Evolutionary conservation across 257 asterid genomes (phyloP), one percentile per base, ranked within the genome.

Genomic region (Ajuga chamaepitys): DNA sequence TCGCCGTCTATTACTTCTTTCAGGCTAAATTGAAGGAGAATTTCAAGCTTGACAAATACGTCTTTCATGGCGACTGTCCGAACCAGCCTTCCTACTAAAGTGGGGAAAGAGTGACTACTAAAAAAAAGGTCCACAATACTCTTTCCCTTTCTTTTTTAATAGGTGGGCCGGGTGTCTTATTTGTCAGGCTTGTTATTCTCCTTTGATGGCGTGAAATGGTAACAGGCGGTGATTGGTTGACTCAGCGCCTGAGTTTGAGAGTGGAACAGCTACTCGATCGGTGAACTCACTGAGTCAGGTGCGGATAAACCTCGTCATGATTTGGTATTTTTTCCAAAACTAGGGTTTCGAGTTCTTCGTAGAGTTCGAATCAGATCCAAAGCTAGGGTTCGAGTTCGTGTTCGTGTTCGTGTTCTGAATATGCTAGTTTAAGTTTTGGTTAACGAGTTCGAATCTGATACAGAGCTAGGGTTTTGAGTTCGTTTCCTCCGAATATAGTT

Each of bases 141-240:
- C 51, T 22, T 46, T 22, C 66, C 20, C n/a, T n/a, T 11, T 3
- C 10, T 11, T 24, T 7, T 7, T 14, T 10, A n/a, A 17, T n/a
- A 30, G 54, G 57, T 10, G 16, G 66, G 14, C 12, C 37, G 37
- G 37, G 64, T n/a, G n/a, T 61, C 70, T 67, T 58, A 74, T 80
- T 83, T 75, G 83, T 75, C 80, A 80, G 83, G 83, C 85, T 75
- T 73, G 85, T 73, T 52, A 80, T 83, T 75, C 88, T 83, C 80
- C 81, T 59, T 30, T 21, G 70, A 44, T 70, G 79, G 34, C 65
- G 59, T 34, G 79, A 62, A 69, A 76, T n/a, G 40, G 55, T 14
- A 24, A n/a, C 41, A 61, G 53, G 42, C 55, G 66, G 44, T 54
- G 70, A 58, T 58, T 60, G 70, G 66, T 42, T 60, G 30, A 9